A percentile compares a stretch with the other conserved stretches of the same genome.
Conservation (phyloP, 108 stramenopile genomes). For the Pseudonitzschia pungens region DNA sequence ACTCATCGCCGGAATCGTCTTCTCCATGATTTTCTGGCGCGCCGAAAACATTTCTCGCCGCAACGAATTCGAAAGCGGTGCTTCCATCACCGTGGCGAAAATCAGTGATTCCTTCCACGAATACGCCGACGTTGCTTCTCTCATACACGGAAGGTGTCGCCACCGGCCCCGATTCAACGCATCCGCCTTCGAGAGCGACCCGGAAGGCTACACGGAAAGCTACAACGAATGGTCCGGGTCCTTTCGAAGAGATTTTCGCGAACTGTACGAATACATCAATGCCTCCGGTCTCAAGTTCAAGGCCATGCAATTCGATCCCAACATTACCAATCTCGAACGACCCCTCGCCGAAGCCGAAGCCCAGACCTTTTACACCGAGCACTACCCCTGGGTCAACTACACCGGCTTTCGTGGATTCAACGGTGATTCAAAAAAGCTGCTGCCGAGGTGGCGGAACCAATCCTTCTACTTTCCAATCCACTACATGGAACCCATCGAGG, state of each 20-base stretch:
- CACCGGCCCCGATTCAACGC: constrained; percentile 16
- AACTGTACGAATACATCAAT: constrained; percentile 40
- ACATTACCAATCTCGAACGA: constrained; percentile 35
- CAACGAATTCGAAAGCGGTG: constrained; percentile 35
- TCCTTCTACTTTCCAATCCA: constrained; percentile 50
- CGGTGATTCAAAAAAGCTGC: constrained; percentile 2
- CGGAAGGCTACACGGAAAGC: constrained; percentile 8
- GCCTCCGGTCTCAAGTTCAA: constrained; percentile 27
- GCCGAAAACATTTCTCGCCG: not conserved
- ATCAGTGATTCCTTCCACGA: constrained; percentile 31
- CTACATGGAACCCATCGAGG: constrained; percentile 46
- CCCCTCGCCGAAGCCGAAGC: constrained; percentile 34
- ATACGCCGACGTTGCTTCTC: constrained; percentile 33
- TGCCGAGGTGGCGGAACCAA: constrained; percentile 22
- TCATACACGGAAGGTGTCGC: constrained; percentile 38
- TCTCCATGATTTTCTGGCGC: constrained; percentile 24
- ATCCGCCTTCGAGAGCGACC: not conserved
- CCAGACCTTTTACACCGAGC: constrained; percentile 24
- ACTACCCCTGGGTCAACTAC: constrained; percentile 38
- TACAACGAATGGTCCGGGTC: constrained; percentile 1
- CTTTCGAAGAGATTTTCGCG: constrained; percentile 36
- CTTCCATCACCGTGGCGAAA: constrained; percentile 18
- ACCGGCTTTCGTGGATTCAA: constrained; percentile 37
- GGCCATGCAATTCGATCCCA: constrained; percentile 38
- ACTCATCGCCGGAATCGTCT: constrained; percentile 12